A percentile compares a stretch with the other conserved stretches of the same genome.
Conservation (phyloP, 2,329 filamentous ascomycete species). For the Fusarium albidum region DNA sequence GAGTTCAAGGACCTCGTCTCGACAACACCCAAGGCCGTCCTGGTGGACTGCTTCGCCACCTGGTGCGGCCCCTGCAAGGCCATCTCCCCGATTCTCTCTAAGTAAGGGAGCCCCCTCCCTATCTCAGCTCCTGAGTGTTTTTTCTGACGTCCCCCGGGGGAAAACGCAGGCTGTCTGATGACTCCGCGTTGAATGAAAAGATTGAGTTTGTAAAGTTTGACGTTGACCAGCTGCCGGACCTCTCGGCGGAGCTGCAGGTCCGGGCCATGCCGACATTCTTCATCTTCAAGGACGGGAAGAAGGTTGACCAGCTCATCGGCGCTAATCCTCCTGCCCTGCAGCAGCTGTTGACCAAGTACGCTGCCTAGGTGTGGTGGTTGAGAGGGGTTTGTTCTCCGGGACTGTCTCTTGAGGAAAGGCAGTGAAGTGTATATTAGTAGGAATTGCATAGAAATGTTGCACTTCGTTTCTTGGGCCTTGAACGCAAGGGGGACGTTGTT, state of each 20-base stretch:
- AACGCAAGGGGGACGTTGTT: no score
- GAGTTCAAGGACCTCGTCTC: conserved; percentile 66
- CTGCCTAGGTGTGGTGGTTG: background rate
- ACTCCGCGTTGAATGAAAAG: conserved; percentile 61
- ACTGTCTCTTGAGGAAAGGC: conserved; percentile 14
- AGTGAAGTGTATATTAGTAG: background rate
- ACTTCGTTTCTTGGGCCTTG: no score
- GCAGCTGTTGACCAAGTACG: conserved; percentile 28
- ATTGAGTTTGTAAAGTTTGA: conserved; percentile 88
- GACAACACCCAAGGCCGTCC: conserved; percentile 65
- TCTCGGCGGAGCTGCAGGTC: conserved; percentile 80
- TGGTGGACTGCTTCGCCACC: conserved; percentile 69
- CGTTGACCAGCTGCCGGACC: conserved; percentile 80
- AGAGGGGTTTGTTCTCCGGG: background rate
- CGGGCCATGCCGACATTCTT: conserved; percentile 94
- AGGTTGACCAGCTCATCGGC: conserved; percentile 77
- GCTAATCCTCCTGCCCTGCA: conserved; percentile 68
- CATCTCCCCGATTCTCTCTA: conserved; percentile 75
- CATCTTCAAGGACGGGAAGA: conserved; percentile 81
- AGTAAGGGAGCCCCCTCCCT: conserved; percentile 34
- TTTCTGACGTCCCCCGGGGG: background rate
- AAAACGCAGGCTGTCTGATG: conserved; percentile 34
- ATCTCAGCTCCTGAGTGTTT: no score
- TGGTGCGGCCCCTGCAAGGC: conserved; percentile 98
- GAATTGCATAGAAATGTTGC: background rate